Evolutionary conservation across 148 eudicot species (phyloP).

Genomic region (Amaranthus cruentus): DNA sequence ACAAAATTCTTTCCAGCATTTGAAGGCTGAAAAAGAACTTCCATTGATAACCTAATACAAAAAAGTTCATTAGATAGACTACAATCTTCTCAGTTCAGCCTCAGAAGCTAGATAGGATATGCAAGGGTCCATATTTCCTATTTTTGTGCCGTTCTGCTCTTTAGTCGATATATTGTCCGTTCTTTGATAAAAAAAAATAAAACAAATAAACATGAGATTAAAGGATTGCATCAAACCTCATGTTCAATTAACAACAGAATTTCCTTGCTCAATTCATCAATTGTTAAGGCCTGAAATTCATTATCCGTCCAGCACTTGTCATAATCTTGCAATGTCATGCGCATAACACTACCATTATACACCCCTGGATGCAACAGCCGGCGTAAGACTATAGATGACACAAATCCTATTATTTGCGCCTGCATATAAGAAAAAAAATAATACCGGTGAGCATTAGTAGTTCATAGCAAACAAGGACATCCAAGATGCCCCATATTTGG

Average conservation of each 20-base stretch:
- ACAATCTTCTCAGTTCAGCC: neutral
- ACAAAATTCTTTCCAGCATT: conserved; percentile 73
- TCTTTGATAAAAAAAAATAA: neutral
- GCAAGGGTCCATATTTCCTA: neutral
- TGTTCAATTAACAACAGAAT: conserved; percentile 68
- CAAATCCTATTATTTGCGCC: conserved; percentile 62
- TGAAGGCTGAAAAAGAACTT: conserved; percentile 56
- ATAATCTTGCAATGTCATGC: conserved; percentile 60
- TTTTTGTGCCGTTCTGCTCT: neutral
- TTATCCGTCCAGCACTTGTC: conserved; percentile 72
- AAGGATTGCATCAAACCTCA: conserved; percentile 45
- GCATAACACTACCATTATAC: conserved; percentile 53
- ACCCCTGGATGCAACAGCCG: conserved; percentile 79
- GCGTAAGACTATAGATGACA: conserved; percentile 77
- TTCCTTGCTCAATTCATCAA: conserved; percentile 66
- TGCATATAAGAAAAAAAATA: conserved; percentile 35
- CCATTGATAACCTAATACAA: conserved; percentile 59
- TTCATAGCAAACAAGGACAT: too few relatives aligned
- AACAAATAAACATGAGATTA: neutral
- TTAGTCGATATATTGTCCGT: neutral
- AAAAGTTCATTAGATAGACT: conserved; percentile 24
- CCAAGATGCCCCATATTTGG: too few relatives aligned
- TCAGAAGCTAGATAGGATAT: neutral
- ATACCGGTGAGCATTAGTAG: neutral
- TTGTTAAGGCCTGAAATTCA: conserved; percentile 64